phyloP scores from a whole-genome alignment of 345 rosid genomes.

The Euphorbia tirucalli region DNA sequence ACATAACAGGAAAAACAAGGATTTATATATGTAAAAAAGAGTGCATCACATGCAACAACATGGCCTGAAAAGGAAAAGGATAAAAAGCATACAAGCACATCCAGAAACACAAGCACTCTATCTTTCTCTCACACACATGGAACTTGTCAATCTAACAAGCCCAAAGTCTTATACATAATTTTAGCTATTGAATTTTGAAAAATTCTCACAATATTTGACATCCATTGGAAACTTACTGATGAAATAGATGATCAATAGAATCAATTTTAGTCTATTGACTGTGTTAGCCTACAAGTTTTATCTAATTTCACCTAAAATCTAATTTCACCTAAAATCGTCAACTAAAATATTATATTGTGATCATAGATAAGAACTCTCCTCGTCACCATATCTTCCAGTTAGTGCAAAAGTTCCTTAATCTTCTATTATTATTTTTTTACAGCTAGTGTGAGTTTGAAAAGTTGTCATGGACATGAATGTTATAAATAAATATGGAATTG shows the following conservation, averaged over 20 bases:
- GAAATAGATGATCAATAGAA: neutral
- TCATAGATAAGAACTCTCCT: neutral
- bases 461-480: neutral
- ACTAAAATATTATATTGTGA: neutral
- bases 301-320: no score
- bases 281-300: neutral
- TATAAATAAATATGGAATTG: neutral
- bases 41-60: neutral
- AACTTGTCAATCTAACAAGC: conserved; percentile 4
- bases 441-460: neutral
- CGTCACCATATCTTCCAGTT: neutral
- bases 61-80: neutral
- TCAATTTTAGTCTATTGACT: neutral
- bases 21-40: neutral
- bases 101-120: neutral
- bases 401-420: no score
- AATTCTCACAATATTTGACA: neutral
- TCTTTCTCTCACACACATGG: neutral
- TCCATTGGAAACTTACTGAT: neutral
- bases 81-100: neutral
- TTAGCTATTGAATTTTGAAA: neutral
- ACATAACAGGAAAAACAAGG: neutral
- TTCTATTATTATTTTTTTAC: no score
- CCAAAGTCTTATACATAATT: neutral
- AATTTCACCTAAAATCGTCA: neutral